phyloP scores from a whole-genome alignment of 139 green algal genomes.

The Coelastrella sp. region DNA sequence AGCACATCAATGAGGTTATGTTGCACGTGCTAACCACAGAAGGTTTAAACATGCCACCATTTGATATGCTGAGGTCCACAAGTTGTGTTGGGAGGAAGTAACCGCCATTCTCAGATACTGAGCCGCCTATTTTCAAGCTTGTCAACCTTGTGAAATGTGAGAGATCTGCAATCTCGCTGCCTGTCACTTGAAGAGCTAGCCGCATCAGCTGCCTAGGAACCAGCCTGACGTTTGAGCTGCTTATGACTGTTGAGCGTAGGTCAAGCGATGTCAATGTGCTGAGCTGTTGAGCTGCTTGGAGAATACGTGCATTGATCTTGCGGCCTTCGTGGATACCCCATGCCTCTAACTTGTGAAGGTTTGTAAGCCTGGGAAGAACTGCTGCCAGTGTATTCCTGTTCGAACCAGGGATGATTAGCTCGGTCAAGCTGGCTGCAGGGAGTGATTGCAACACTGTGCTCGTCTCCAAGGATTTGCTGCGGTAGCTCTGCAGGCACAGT shows the following conservation, averaged over 20 bases:
- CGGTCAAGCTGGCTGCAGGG: background rate
- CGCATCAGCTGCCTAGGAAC: background rate
- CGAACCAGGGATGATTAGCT: background rate
- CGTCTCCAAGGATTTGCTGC: background rate
- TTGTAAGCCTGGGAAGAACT: background rate
- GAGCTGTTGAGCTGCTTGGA: background rate
- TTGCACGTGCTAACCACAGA: background rate
- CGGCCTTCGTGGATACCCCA: background rate
- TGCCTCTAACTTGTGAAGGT: background rate
- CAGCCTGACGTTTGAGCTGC: background rate
- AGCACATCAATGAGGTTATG: background rate
- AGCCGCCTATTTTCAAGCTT: background rate
- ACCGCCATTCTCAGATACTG: background rate
- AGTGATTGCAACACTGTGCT: background rate
- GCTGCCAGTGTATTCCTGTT: background rate
- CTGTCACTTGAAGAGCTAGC: background rate
- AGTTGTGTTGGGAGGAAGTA: background rate
- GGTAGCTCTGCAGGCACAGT: background rate
- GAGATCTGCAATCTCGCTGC: background rate
- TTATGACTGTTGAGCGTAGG: background rate
- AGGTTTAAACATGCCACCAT: background rate
- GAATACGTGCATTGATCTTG: background rate
- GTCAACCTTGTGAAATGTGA: background rate
- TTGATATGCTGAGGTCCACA: background rate
- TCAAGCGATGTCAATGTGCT: background rate